Conservation (phyloP, 1,139 yeast genomes). For the Geotrichum carabidarum region DNA sequence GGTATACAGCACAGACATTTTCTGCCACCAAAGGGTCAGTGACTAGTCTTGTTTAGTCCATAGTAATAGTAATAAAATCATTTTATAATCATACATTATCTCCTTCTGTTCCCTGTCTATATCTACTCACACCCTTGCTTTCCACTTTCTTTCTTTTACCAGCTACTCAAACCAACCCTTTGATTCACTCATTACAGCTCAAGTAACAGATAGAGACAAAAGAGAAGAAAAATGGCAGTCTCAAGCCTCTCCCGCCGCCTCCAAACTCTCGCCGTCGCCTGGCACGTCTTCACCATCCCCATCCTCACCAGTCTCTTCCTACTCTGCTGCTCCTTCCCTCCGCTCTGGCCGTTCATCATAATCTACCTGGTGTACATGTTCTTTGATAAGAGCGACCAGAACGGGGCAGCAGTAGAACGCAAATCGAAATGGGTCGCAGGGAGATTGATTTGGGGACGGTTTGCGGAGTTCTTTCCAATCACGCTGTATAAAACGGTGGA, state of each 20-base stretch:
- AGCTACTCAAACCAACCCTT: too few relatives aligned
- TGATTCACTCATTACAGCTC: too few relatives aligned
- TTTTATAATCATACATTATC: too few relatives aligned
- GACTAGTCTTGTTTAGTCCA: too few relatives aligned
- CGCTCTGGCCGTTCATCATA: constrained; percentile 60
- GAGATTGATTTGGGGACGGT: constrained; percentile 60
- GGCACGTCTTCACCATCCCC: constrained; percentile 75
- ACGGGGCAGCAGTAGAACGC: constrained; percentile 61
- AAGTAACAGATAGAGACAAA: too few relatives aligned
- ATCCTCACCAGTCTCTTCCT: constrained; percentile 51
- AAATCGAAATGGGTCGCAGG: constrained; percentile 56
- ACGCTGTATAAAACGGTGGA: constrained; percentile 64
- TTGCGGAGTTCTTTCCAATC: constrained; percentile 77
- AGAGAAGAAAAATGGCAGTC: not conserved
- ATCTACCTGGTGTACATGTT: constrained; percentile 47
- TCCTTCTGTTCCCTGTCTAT: too few relatives aligned
- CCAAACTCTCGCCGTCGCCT: constrained; percentile 57
- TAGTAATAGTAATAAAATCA: too few relatives aligned
- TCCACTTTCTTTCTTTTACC: too few relatives aligned
- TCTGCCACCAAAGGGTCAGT: too few relatives aligned
- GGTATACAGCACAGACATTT: too few relatives aligned
- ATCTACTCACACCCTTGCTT: too few relatives aligned
- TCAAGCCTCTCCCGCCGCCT: not conserved
- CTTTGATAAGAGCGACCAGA: constrained; percentile 60
- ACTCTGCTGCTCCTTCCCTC: constrained; percentile 57